These are phyloP conservation scores for Lasiodiplodia sp. DNA, from an alignment of 2,329 filamentous ascomycete genomes.

Conservation along the genomic window DNA sequence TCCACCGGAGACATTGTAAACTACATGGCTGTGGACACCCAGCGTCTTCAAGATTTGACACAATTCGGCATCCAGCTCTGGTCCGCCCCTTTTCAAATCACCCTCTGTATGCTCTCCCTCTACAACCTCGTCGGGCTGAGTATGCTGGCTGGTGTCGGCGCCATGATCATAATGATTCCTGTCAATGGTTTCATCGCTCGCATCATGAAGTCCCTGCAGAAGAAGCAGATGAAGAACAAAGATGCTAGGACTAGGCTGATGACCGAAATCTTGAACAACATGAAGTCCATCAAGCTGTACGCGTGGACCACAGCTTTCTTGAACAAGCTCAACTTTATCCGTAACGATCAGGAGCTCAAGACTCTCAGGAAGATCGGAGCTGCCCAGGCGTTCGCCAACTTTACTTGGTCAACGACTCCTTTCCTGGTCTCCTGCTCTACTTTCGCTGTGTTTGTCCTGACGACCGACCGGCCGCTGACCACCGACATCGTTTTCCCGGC, in stretches of 20 bases:
- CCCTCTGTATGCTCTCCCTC: slow-evolving; percentile 91
- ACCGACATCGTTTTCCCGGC: slow-evolving; percentile 97
- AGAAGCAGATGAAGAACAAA: slow-evolving; percentile 99
- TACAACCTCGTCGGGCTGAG: slow-evolving; percentile 94
- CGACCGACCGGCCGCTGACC: slow-evolving; percentile 78
- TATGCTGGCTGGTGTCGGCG: slow-evolving; percentile 92
- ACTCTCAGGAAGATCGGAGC: slow-evolving; percentile 96
- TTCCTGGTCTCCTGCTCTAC: slow-evolving; percentile 98
- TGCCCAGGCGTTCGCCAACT: slow-evolving; percentile 92
- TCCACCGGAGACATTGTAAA: slow-evolving; percentile 98
- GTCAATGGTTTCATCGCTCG: slow-evolving; percentile 91
- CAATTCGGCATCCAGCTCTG: slow-evolving; percentile 96
- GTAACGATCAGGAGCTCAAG: slow-evolving; percentile 94
- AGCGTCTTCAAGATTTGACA: slow-evolving; percentile 90
- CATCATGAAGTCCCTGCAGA: slow-evolving; percentile 93
- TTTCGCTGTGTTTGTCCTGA: slow-evolving; percentile 92
- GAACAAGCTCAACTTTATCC: slow-evolving; percentile 93
- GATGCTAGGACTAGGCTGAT: slow-evolving; percentile 91
- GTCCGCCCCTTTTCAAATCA: slow-evolving; percentile 97
- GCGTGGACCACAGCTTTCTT: slow-evolving; percentile 98
- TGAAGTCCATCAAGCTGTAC: slow-evolving; percentile 98
- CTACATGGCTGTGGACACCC: slow-evolving; percentile 98
- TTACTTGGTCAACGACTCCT: slow-evolving; percentile 96
- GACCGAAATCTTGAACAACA: slow-evolving; percentile 98
- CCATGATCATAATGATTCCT: slow-evolving; percentile 98